A percentile compares a stretch with the other conserved stretches of the same genome.
phyloP scores from a whole-genome alignment of 148 eudicot species.

The Rhododendron williamsianum region DNA sequence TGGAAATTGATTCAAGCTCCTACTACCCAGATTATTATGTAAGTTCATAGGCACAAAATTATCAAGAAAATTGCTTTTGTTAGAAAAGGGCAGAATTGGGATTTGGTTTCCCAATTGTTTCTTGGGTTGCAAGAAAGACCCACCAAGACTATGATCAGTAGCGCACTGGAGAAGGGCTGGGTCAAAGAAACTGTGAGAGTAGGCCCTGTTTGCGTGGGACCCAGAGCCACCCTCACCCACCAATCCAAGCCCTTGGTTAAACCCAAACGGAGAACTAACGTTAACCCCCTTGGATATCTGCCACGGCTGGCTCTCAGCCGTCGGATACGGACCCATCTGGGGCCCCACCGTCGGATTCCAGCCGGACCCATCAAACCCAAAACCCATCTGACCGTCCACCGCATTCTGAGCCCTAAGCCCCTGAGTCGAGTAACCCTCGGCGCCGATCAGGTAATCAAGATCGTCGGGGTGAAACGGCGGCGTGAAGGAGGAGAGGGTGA shows the following conservation, averaged over 20 bases:
- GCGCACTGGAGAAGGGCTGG: background rate
- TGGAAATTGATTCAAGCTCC: background rate
- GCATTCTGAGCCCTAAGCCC: background rate
- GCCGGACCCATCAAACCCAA: background rate
- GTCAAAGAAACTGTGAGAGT: background rate
- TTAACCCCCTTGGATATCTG: background rate
- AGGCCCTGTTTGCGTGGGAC: background rate
- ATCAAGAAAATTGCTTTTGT: background rate
- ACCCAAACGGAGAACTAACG: background rate
- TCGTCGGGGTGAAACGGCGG: background rate
- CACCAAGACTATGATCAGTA: background rate
- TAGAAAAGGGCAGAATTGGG: background rate
- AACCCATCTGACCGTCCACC: background rate
- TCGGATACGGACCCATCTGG: background rate
- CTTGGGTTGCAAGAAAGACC: conserved; percentile 24
- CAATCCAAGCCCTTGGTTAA: background rate
- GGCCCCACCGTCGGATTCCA: background rate
- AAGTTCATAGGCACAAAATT: background rate
- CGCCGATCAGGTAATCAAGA: background rate
- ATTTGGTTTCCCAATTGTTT: conserved; percentile 13
- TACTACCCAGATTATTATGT: background rate
- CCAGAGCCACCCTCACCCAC: background rate
- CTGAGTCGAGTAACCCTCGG: background rate
- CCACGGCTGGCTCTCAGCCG: conserved; percentile 6
- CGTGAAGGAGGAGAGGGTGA: background rate